A percentile compares a stretch with the other conserved stretches of the same genome.
These are phyloP conservation scores for Isoetes taiwanensis DNA, from an alignment of 75 land plant species.

Conservation along the genomic window DNA sequence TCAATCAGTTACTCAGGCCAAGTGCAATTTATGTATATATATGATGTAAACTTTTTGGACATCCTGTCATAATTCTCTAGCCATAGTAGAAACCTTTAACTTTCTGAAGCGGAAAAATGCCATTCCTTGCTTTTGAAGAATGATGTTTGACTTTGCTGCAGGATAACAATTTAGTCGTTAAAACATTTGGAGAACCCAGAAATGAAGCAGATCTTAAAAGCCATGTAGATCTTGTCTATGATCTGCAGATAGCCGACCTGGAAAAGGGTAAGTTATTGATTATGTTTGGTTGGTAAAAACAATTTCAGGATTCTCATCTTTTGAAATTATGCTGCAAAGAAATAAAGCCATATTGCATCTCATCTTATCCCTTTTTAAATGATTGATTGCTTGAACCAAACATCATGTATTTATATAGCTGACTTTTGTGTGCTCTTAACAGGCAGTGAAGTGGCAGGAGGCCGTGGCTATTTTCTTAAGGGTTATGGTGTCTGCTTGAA, in stretches of 20 bases:
- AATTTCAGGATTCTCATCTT: not conserved
- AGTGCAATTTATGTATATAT: not conserved
- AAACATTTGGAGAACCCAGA: conserved; percentile 56
- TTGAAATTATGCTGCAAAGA: not conserved
- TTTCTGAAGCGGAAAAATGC: not conserved
- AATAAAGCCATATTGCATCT: not conserved
- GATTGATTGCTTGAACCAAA: not conserved
- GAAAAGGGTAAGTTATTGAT: conserved; percentile 17
- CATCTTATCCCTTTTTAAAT: not conserved
- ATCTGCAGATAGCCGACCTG: conserved; percentile 69
- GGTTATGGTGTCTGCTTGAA: conserved; percentile 74
- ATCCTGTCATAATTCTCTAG: no score
- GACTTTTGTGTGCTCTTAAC: no score
- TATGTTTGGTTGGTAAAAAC: not conserved
- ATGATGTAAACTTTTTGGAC: not conserved
- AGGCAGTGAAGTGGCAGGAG: conserved; percentile 91
- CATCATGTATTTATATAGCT: not conserved
- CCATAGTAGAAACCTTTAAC: no score
- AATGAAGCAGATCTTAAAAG: conserved; percentile 45
- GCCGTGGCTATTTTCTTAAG: conserved; percentile 76
- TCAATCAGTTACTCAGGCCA: not conserved
- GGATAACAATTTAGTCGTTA: conserved; percentile 70
- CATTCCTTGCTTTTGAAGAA: not conserved
- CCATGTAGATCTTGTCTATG: conserved; percentile 84
- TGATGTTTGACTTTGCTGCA: conserved; percentile 7